Percentiles rank a stretch among this genome's conserved stretches.
Conservation (phyloP, 306 rosid species). For the Cucurbita ficifolia region DNA sequence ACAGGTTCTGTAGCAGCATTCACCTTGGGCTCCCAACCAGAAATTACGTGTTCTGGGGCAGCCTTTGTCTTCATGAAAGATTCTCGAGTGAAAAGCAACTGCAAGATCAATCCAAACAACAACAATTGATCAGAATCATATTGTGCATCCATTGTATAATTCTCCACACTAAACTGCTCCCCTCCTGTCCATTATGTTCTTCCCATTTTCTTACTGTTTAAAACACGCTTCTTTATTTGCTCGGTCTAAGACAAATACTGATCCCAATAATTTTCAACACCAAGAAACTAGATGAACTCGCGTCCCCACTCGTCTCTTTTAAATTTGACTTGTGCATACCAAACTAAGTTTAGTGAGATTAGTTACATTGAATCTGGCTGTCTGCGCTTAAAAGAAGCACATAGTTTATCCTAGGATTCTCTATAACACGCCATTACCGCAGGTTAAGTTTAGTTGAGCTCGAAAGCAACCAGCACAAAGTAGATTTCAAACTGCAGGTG, state of each 20-base stretch:
- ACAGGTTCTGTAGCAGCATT: slow-evolving; percentile 11
- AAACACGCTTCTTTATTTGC: not conserved
- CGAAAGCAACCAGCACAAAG: not conserved
- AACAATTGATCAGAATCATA: not conserved
- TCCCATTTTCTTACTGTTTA: not conserved
- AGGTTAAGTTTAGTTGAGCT: not conserved
- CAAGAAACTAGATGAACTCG: not conserved
- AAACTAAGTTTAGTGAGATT: not conserved
- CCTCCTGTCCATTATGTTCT: not conserved
- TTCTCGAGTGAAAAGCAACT: slow-evolving; percentile 32
- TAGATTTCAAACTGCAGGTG: not conserved
- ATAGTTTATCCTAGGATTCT: not conserved
- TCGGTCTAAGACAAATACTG: not conserved
- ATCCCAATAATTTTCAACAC: not conserved
- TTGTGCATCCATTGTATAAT: not conserved
- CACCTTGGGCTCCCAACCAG: slow-evolving; percentile 88
- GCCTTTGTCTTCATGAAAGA: slow-evolving; percentile 55
- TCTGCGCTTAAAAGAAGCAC: not conserved
- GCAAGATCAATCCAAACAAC: not conserved
- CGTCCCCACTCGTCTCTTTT: not conserved
- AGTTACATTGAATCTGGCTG: not conserved
- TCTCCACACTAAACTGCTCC: not conserved
- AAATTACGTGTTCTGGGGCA: slow-evolving; percentile 39
- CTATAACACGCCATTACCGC: not conserved
- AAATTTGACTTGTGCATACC: not conserved